These are phyloP conservation scores for Ustilago nuda DNA, from an alignment of 1,284 basidiomycete species.

Conservation along the genomic window DNA sequence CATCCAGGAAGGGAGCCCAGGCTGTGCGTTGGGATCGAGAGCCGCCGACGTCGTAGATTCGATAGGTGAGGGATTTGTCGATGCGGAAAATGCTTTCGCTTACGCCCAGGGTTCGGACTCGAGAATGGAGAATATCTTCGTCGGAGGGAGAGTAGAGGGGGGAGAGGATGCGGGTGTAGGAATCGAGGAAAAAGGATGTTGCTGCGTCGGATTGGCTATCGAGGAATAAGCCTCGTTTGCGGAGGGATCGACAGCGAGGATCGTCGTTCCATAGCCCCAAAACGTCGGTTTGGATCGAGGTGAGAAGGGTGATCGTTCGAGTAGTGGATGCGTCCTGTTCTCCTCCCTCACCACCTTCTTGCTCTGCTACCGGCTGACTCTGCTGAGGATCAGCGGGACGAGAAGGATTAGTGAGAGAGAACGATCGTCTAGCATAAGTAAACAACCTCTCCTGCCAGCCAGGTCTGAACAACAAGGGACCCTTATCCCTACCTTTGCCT, in stretches of 20 bases:
- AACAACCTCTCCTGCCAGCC: constrained; percentile 51
- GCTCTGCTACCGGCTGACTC: too few species aligned
- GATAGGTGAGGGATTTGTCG: constrained; percentile 35
- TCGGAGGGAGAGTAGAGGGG: constrained; percentile 35
- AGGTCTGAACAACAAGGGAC: constrained; percentile 27
- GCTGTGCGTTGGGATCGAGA: constrained; percentile 38
- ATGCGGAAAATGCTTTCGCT: constrained; percentile 50
- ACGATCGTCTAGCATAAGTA: constrained; percentile 25
- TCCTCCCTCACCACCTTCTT: constrained; percentile 5
- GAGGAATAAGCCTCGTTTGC: constrained; percentile 27
- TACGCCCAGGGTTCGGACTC: constrained; percentile 55
- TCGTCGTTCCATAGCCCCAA: constrained; percentile 25
- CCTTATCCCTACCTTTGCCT: constrained; percentile 11
- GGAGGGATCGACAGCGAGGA: constrained; percentile 16
- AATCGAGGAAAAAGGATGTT: constrained; percentile 46
- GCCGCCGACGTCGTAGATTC: constrained; percentile 59
- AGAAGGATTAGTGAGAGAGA: constrained; percentile 5
- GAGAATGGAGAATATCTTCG: constrained; percentile 57
- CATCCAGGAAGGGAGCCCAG: constrained; percentile 54
- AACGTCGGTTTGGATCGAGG: constrained; percentile 11
- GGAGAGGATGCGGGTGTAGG: constrained; percentile 30
- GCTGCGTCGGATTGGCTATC: constrained; percentile 26
- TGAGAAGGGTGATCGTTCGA: not conserved
- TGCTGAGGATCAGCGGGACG: not conserved
- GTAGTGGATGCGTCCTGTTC: not conserved